Percentiles rank a stretch among this genome's conserved stretches.
Conservation (phyloP, 495 filamentous ascomycete genomes). For the Massariosphaeria phaeospora region DNA sequence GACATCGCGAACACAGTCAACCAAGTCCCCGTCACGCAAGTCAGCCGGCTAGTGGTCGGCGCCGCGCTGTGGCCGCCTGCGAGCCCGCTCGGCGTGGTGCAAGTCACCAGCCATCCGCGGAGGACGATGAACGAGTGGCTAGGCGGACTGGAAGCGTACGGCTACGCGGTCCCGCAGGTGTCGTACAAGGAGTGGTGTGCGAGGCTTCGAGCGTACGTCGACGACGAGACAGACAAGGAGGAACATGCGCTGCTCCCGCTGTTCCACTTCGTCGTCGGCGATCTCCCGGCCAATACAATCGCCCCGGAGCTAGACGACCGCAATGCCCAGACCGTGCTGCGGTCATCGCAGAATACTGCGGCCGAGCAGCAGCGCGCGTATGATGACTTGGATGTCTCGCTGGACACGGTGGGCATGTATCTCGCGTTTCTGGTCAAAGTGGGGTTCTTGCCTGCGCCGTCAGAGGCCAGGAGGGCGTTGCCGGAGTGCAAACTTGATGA, state of each 20-base stretch:
- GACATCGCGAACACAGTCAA: constrained; percentile 86
- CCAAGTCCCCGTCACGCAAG: constrained; percentile 81
- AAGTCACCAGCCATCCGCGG: constrained; percentile 76
- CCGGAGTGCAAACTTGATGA: constrained; percentile 21
- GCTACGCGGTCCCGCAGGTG: constrained; percentile 67
- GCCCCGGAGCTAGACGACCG: constrained; percentile 76
- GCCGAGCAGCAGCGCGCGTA: constrained; percentile 57
- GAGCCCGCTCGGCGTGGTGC: constrained; percentile 56
- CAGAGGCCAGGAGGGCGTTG: constrained; percentile 11
- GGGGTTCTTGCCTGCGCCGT: constrained; percentile 62
- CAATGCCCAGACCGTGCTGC: constrained; percentile 62
- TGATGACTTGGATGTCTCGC: constrained; percentile 13
- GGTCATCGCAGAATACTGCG: constrained; percentile 53
- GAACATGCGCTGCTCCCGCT: constrained; percentile 70
- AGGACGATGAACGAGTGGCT: constrained; percentile 76
- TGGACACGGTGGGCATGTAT: constrained; percentile 46
- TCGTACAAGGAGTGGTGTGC: constrained; percentile 51
- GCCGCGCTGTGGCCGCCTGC: constrained; percentile 57
- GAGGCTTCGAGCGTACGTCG: constrained; percentile 42
- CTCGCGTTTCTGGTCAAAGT: constrained; percentile 64
- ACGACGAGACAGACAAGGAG: constrained; percentile 38
- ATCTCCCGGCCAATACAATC: constrained; percentile 71
- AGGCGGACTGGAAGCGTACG: constrained; percentile 64
- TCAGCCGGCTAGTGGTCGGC: constrained; percentile 72
- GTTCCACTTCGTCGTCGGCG: constrained; percentile 74